A percentile compares a stretch with the other conserved stretches of the same genome.
Evolutionary conservation across 1,284 basidiomycete genomes (phyloP).

Genomic region (Hymenochaete sp.): DNA sequence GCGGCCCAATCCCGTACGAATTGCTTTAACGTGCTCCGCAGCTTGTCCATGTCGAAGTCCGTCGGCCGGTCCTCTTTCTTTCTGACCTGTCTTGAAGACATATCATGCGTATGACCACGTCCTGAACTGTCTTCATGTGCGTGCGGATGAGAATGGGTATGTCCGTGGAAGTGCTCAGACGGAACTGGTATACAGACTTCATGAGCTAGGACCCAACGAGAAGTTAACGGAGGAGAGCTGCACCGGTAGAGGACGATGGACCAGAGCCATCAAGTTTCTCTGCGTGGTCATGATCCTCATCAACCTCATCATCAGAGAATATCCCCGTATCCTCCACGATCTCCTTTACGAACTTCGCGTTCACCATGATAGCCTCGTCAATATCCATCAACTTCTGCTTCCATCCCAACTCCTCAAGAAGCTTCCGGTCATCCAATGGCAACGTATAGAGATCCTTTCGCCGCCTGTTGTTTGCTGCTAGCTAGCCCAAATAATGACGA

Average conservation of each 20-base stretch:
- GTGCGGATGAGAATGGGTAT: slow-evolving; percentile 23
- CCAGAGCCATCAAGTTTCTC: no score
- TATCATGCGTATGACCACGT: slow-evolving; percentile 20
- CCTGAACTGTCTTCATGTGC: slow-evolving; percentile 7
- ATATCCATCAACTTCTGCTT: slow-evolving; percentile 57
- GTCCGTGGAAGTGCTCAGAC: slow-evolving; percentile 14
- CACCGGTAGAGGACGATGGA: no score
- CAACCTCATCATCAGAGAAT: slow-evolving; percentile 41
- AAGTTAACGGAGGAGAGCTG: no score
- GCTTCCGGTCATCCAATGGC: slow-evolving; percentile 48
- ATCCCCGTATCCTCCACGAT: slow-evolving; percentile 62
- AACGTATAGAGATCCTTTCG: slow-evolving; percentile 63
- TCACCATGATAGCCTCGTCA: slow-evolving; percentile 60
- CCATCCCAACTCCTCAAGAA: slow-evolving; percentile 56
- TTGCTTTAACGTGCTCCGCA: slow-evolving; percentile 83
- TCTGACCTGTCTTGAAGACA: slow-evolving; percentile 6
- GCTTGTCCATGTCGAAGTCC: slow-evolving; percentile 77
- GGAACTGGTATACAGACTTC: no score
- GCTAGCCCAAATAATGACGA: slow-evolving; percentile 31
- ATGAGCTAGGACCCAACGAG: no score
- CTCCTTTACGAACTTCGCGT: slow-evolving; percentile 56
- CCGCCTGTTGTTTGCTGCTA: slow-evolving; percentile 68
- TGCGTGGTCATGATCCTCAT: no score
- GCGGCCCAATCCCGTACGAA: slow-evolving; percentile 86
- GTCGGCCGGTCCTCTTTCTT: slow-evolving; percentile 39